phyloP scores from a whole-genome alignment of 257 asterid species.

The Datura wrightii region DNA sequence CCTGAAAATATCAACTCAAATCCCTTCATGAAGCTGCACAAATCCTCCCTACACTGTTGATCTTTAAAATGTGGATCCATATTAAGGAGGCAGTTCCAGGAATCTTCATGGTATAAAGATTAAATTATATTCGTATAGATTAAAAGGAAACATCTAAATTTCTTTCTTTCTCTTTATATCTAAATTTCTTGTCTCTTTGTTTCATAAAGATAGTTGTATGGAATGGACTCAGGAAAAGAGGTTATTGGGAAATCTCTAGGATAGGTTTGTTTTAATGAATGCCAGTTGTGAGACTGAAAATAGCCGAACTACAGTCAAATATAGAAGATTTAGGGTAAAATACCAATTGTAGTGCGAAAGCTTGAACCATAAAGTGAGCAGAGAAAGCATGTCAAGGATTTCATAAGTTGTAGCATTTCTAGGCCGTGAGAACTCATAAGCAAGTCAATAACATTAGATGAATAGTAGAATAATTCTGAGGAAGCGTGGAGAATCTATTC shows the following conservation, averaged over 20 bases:
- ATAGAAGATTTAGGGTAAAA: background rate
- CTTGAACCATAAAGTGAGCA: background rate
- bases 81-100: background rate
- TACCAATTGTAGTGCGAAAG: background rate
- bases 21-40: constrained; percentile 1
- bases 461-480: background rate
- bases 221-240: constrained; percentile 14
- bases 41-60: background rate
- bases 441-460: constrained; percentile 9
- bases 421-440: background rate
- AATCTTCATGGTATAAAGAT: background rate
- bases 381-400: constrained; percentile 3
- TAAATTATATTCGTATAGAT: background rate
- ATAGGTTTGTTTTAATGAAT: background rate
- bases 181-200: background rate
- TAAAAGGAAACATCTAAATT: background rate
- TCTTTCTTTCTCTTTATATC: background rate
- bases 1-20: background rate
- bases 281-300: background rate
- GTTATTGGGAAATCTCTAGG: background rate
- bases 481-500: constrained; percentile 3
- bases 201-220: constrained; percentile 12
- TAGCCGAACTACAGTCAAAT: background rate
- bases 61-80: background rate
- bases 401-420: background rate